These are phyloP conservation scores for Wickerhamiella azyma DNA, from an alignment of 805 yeast species.

Conservation along the genomic window DNA sequence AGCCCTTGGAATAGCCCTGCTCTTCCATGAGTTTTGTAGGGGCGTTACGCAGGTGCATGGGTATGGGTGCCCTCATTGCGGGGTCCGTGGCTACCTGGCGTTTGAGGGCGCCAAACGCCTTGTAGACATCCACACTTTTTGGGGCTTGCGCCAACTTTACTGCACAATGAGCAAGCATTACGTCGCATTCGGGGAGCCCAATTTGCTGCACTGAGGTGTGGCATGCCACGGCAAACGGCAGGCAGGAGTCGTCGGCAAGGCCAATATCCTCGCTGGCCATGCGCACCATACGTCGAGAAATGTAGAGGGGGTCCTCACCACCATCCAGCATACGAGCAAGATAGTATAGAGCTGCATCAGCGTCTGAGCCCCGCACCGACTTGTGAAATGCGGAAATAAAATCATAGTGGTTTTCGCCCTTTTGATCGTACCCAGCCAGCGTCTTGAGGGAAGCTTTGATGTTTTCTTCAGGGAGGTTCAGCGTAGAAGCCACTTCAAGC, in stretches of 20 bases:
- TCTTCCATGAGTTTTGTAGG: conserved; percentile 88
- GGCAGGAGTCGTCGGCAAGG: conserved; percentile 60
- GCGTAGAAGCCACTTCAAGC: conserved; percentile 40
- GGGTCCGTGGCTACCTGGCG: conserved; percentile 43
- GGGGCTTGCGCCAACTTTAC: conserved; percentile 77
- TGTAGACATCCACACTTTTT: conserved; percentile 74
- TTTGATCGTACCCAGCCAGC: conserved; percentile 60
- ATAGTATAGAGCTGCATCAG: conserved; percentile 82
- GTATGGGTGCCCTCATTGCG: conserved; percentile 45
- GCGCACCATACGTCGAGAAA: conserved; percentile 81
- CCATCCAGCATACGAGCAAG: conserved; percentile 78
- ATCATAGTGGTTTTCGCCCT: conserved; percentile 89
- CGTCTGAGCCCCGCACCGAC: conserved; percentile 75
- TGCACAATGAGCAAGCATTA: conserved; percentile 81
- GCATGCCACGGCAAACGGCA: conserved; percentile 78
- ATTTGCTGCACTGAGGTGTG: conserved; percentile 78
- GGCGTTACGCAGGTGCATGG: conserved; percentile 74
- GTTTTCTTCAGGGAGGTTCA: conserved; percentile 20
- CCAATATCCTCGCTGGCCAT: conserved; percentile 96
- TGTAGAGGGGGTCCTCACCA: conserved; percentile 85
- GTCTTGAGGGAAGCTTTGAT: conserved; percentile 30
- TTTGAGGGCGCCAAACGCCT: conserved; percentile 64
- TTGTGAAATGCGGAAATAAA: conserved; percentile 93
- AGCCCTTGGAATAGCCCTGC: conserved; percentile 68
- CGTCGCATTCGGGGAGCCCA: conserved; percentile 91